Evolutionary conservation across 768 basidiomycete species (phyloP).

Genomic region (Russula abietina): DNA sequence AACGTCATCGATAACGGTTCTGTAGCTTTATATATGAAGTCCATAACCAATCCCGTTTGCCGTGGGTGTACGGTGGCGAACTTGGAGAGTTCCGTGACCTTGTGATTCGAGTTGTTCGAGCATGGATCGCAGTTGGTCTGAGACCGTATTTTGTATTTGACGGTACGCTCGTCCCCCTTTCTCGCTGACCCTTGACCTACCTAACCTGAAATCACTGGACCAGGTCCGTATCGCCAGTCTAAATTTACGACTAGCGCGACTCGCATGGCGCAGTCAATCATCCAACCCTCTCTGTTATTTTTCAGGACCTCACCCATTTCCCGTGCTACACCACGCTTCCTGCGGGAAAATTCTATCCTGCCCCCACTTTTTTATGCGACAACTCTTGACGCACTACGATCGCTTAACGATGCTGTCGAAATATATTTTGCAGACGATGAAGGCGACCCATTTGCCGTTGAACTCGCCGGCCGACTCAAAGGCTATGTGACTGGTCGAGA

Average conservation of each 20-base stretch:
- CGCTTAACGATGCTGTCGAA: slow-evolving; percentile 35
- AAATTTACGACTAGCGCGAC: slow-evolving; percentile 65
- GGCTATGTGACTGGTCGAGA: slow-evolving; percentile 75
- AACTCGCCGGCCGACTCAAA: slow-evolving; percentile 64
- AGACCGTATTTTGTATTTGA: slow-evolving; percentile 75
- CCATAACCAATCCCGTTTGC: slow-evolving; percentile 51
- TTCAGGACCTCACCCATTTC: slow-evolving; percentile 71
- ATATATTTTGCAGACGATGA: slow-evolving; percentile 76
- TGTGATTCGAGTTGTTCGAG: slow-evolving; percentile 46
- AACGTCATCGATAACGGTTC: slow-evolving; percentile 7
- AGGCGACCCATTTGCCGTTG: slow-evolving; percentile 79
- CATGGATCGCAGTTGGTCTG: slow-evolving; percentile 65
- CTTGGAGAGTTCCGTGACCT: slow-evolving; percentile 50
- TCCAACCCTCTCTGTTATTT: slow-evolving; percentile 65
- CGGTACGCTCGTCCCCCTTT: slow-evolving; percentile 41
- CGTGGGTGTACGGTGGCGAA: slow-evolving; percentile 87
- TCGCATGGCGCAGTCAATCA: slow-evolving; percentile 50
- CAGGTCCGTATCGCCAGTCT: slow-evolving; percentile 64
- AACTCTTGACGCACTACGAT: slow-evolving; percentile 50
- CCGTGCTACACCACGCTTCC: slow-evolving; percentile 57
- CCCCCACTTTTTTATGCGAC: slow-evolving; percentile 59
- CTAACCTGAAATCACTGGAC: neutral
- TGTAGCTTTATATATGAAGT: slow-evolving; percentile 71
- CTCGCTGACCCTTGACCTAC: neutral
- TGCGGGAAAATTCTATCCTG: slow-evolving; percentile 66